Conservation (phyloP, 306 rosid genomes). For the Fragaria iinumae region DNA sequence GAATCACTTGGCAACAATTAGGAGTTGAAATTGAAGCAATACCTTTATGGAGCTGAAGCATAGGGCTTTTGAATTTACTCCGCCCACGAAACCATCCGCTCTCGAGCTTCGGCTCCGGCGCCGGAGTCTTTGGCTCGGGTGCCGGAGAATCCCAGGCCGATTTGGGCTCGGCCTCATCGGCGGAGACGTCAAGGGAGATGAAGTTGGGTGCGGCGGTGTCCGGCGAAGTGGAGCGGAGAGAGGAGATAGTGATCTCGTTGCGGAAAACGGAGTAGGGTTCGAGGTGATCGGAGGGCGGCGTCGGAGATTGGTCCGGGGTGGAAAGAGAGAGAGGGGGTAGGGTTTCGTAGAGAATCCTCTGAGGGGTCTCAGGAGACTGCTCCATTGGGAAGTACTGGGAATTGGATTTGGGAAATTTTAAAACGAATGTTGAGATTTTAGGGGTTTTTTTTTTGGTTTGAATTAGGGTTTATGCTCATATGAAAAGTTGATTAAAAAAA, state of each 20-base stretch:
- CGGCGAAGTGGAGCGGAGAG: conserved; percentile 33
- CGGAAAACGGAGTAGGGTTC: conserved; percentile 66
- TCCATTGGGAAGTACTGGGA: conserved; percentile 2
- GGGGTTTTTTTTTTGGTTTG: not conserved
- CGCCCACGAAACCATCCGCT: conserved; percentile 81
- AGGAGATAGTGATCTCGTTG: conserved; percentile 58
- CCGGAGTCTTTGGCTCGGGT: conserved; percentile 51
- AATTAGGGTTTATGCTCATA: not conserved
- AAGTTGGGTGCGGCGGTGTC: conserved; percentile 46
- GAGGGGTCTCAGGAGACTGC: conserved; percentile 37
- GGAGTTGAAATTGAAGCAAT: not conserved
- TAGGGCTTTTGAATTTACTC: conserved; percentile 69
- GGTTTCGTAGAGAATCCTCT: conserved; percentile 55
- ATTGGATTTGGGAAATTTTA: not conserved
- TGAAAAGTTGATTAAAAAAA: too few relatives aligned
- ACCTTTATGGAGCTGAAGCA: conserved; percentile 99
- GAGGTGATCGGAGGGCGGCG: conserved; percentile 29
- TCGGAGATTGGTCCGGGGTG: conserved; percentile 7
- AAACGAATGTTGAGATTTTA: not conserved
- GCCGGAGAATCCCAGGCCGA: conserved; percentile 10
- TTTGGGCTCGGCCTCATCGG: conserved; percentile 27
- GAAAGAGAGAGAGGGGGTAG: conserved; percentile 39
- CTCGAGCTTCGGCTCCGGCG: conserved; percentile 62
- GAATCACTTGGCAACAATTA: not conserved
- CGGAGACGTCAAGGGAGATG: conserved; percentile 67